Conservation (phyloP, 1,139 yeast species). For the Scheffersomyces illinoinensis region DNA sequence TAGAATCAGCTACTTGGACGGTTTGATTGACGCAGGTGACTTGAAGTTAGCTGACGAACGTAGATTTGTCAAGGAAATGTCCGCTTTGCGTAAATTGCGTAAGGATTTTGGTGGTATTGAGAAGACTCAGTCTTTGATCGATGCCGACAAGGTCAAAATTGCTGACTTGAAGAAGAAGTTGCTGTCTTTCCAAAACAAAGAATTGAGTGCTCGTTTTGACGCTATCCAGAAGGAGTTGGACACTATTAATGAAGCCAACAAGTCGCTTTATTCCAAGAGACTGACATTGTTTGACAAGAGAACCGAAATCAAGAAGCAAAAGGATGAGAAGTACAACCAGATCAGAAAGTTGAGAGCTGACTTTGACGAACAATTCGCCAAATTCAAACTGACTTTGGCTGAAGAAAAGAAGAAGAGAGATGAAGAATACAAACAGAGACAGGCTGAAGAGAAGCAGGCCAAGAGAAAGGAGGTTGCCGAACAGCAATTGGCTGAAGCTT, state of each 20-base stretch:
- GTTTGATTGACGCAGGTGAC: conserved; percentile 73
- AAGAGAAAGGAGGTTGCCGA: conserved; percentile 69
- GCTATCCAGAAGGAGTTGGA: conserved; percentile 64
- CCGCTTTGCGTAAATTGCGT: conserved; percentile 76
- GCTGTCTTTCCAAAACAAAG: conserved; percentile 63
- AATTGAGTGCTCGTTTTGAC: conserved; percentile 61
- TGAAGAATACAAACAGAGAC: conserved; percentile 60
- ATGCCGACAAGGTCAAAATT: conserved; percentile 75
- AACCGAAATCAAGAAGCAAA: conserved; percentile 64
- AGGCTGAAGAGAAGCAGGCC: conserved; percentile 58
- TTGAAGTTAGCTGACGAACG: conserved; percentile 92
- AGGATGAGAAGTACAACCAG: conserved; percentile 65
- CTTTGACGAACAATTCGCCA: conserved; percentile 68
- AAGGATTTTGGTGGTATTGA: conserved; percentile 78
- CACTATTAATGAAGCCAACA: conserved; percentile 58
- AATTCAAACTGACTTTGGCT: conserved; percentile 68
- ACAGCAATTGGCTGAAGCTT: conserved; percentile 62
- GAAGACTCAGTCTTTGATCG: conserved; percentile 76
- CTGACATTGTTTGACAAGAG: conserved; percentile 65
- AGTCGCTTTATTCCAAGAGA: conserved; percentile 67
- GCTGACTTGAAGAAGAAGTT: conserved; percentile 72
- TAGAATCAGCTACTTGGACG: conserved; percentile 70
- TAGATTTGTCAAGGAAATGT: conserved; percentile 80
- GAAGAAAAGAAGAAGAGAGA: conserved; percentile 72
- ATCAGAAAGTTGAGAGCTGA: conserved; percentile 68